phyloP scores from a whole-genome alignment of 257 asterid species.

The Gentiana macrophylla region DNA sequence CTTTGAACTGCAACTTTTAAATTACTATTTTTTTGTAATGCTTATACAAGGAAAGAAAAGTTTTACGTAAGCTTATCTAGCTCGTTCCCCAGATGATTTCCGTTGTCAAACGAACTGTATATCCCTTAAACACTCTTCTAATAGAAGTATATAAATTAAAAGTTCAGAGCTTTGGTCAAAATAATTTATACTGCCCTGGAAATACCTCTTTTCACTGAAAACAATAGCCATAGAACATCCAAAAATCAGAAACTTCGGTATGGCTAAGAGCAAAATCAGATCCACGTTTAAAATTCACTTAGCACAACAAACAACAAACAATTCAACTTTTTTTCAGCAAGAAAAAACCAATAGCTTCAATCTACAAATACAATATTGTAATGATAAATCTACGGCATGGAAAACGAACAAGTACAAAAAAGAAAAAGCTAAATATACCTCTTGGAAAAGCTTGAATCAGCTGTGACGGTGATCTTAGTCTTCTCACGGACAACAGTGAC shows the following conservation, averaged over 20 bases:
- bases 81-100: too few species aligned
- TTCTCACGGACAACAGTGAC: conserved; percentile 36
- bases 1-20: too few species aligned
- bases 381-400: neutral
- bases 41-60: too few species aligned
- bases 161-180: neutral
- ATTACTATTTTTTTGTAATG: too few species aligned
- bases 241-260: too few species aligned
- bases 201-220: neutral
- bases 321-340: too few species aligned
- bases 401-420: neutral
- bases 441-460: conserved; percentile 35
- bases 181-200: neutral
- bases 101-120: too few species aligned
- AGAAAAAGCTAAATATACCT: conserved; percentile 11
- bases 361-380: neutral
- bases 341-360: neutral
- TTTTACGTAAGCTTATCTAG: too few species aligned
- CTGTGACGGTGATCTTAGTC: conserved; percentile 31
- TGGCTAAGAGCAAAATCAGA: too few species aligned
- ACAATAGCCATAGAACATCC: neutral
- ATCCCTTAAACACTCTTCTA: too few species aligned
- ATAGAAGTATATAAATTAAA: too few species aligned
- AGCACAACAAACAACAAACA: too few species aligned
- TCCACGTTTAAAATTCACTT: neutral